Base-by-base conservation (phyloP, 306 rosid species). In the Potentilla sterilis region DNA sequence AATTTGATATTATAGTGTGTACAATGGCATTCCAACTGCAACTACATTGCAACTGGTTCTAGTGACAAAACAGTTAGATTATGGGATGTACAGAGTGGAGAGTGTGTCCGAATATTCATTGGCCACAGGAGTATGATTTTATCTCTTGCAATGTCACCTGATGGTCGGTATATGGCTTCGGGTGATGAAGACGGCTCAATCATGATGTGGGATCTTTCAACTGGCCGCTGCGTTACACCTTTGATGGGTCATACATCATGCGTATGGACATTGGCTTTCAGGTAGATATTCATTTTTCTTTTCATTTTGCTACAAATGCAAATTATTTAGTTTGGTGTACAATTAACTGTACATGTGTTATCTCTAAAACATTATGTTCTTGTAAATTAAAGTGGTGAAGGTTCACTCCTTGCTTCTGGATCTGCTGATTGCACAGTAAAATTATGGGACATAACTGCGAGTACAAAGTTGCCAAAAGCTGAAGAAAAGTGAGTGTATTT, bases 1-100 rank as follows among this genome's bases (percentile, higher is more conserved):
- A 79, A 16, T 32, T 37, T 67, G 69, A 71, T 69, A 58, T 71
- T 75, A 7, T 71, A 89, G 99, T 91, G 98, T 63, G 96, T 96
- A 70, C 99, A 96, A 85, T 96, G 99, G 99, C 99, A 96, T 81
- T 87, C 82, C 86, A 96, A 96, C 91, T 96, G 99, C 96, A 96
- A 96, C 89, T 96, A 96, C 85, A 86, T 96, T 34, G 97, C 98
- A 37, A 92, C 99, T 28, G 99, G 99, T 46, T 96, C 98, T 46
- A 96, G 98, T 77, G 99, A 96, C 85, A 96, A 92, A 85, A 92
- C 97, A 21, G 99, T 92, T 44, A 78, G 99, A 76, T 79, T 96
- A 71, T 96, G 99, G 98, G 98, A 96, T 67, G 98, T 96, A 75
- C 98, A 89, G 66, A 92, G 88, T 80, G 99, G 99, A 70, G 94